Percentiles rank a stretch among this genome's conserved stretches.
These are phyloP conservation scores for Pleurotus eryngii DNA, from an alignment of 768 basidiomycete species.

Conservation along the genomic window DNA sequence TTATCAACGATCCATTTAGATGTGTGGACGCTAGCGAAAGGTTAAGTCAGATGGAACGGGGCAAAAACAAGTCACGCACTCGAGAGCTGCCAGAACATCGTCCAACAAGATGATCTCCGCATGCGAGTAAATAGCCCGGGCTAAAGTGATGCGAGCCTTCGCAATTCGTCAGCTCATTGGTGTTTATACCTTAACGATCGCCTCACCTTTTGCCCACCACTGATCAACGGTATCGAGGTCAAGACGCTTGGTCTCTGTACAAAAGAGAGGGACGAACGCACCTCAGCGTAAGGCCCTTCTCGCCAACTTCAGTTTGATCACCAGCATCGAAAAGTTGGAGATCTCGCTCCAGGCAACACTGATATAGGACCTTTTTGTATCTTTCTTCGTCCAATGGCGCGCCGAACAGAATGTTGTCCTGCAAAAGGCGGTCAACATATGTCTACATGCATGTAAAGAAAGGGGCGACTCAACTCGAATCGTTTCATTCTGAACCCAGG, in stretches of 20 bases:
- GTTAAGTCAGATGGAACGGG: slow-evolving; percentile 26
- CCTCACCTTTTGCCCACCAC: slow-evolving; percentile 40
- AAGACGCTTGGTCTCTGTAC: too few species aligned
- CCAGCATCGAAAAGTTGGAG: slow-evolving; percentile 50
- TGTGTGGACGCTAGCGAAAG: slow-evolving; percentile 35
- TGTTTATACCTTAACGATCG: neutral
- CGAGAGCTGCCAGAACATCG: slow-evolving; percentile 40
- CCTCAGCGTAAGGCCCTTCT: slow-evolving; percentile 46
- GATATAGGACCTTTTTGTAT: slow-evolving; percentile 72
- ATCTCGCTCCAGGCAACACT: slow-evolving; percentile 75
- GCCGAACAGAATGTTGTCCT: slow-evolving; percentile 84
- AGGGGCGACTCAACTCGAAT: slow-evolving; percentile 40
- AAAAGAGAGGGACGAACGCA: too few species aligned
- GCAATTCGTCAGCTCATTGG: slow-evolving; percentile 20
- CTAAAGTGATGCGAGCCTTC: slow-evolving; percentile 41
- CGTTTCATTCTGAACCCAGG: slow-evolving; percentile 81
- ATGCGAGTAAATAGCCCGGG: slow-evolving; percentile 40
- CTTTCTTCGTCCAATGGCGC: slow-evolving; percentile 68
- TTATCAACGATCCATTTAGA: slow-evolving; percentile 51
- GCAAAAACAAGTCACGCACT: slow-evolving; percentile 25
- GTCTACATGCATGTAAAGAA: too few species aligned
- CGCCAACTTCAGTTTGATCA: slow-evolving; percentile 40
- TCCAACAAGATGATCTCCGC: slow-evolving; percentile 44
- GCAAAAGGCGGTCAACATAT: neutral
- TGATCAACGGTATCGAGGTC: too few species aligned